Evolutionary conservation across 2,329 filamentous ascomycete genomes (phyloP).

Genomic region (Triangularia verruculosa): DNA sequence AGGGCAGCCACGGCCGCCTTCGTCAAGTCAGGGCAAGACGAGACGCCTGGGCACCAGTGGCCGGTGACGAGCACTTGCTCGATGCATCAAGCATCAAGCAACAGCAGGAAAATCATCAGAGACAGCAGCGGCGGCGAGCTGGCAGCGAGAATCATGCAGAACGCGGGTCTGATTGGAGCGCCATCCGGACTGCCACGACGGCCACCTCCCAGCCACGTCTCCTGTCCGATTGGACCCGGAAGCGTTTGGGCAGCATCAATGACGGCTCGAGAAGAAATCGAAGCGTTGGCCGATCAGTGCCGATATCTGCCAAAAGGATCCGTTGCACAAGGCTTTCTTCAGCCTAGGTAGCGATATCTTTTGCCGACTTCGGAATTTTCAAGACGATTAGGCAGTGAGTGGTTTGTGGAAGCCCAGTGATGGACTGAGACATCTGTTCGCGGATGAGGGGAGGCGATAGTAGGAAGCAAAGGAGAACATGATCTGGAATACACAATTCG

Average conservation of each 20-base stretch:
- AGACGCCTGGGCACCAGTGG: neutral
- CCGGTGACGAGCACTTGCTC: constrained; percentile 10
- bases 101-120: neutral
- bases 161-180: constrained; percentile 14
- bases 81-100: constrained; percentile 10
- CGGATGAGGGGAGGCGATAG: neutral
- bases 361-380: neutral
- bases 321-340: constrained; percentile 5
- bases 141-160: neutral
- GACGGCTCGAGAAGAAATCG: constrained; percentile 13
- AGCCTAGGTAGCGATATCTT: neutral
- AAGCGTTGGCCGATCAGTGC: neutral
- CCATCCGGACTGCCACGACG: constrained; percentile 18
- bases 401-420: neutral
- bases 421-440: neutral
- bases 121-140: constrained; percentile 1
- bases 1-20: constrained; percentile 9
- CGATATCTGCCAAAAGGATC: neutral
- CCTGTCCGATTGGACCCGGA: constrained; percentile 16
- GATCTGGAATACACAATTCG: neutral
- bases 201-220: constrained; percentile 17
- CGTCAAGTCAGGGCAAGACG: neutral
- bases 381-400: neutral
- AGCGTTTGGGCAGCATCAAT: constrained; percentile 21
- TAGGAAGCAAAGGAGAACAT: neutral